Percentiles rank a stretch among this genome's conserved stretches.
phyloP scores from a whole-genome alignment of 2,329 filamentous ascomycete genomes.

The Colletotrichum shisoi region DNA sequence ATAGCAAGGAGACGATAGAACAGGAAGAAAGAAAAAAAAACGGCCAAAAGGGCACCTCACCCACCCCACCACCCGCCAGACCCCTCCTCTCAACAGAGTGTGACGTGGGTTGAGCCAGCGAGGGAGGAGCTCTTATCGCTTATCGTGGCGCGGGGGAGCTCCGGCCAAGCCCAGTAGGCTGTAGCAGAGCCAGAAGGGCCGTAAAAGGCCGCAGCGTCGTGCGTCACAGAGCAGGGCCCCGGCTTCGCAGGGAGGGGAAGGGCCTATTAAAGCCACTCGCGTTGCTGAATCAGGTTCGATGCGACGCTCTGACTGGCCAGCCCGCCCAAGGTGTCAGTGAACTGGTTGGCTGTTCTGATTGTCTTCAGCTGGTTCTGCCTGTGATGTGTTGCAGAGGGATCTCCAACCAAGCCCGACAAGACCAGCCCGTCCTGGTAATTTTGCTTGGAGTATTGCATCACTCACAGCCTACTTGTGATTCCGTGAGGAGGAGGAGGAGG shows the following conservation, averaged over 20 bases:
- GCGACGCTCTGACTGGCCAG: conserved; percentile 26
- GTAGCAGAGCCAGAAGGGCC: conserved; percentile 3
- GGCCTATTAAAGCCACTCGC: conserved; percentile 25
- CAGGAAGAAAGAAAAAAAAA: too few species aligned
- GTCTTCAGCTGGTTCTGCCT: conserved; percentile 8
- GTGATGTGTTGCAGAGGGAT: conserved; percentile 28
- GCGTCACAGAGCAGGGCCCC: conserved; percentile 23
- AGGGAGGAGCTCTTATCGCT: conserved; percentile 37
- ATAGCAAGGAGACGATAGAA: conserved; percentile 4
- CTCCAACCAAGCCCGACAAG: conserved; percentile 4
- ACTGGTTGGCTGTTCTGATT: not conserved
- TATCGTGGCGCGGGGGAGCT: conserved; percentile 39
- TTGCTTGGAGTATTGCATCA: not conserved
- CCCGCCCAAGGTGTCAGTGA: conserved; percentile 15
- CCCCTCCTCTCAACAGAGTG: conserved; percentile 35
- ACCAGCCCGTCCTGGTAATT: not conserved
- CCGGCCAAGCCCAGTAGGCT: conserved; percentile 32
- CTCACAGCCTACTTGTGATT: not conserved
- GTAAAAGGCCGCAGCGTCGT: conserved; percentile 2
- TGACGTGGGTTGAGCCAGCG: conserved; percentile 28
- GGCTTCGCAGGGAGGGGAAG: conserved; percentile 18
- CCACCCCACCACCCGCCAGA: conserved; percentile 14
- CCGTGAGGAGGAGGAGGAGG: too few species aligned
- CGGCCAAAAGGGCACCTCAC: conserved; percentile 4
- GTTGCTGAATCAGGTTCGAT: conserved; percentile 28